These are phyloP conservation scores for Santalum album DNA, from an alignment of 164 flowering plant species.

Conservation along the genomic window DNA sequence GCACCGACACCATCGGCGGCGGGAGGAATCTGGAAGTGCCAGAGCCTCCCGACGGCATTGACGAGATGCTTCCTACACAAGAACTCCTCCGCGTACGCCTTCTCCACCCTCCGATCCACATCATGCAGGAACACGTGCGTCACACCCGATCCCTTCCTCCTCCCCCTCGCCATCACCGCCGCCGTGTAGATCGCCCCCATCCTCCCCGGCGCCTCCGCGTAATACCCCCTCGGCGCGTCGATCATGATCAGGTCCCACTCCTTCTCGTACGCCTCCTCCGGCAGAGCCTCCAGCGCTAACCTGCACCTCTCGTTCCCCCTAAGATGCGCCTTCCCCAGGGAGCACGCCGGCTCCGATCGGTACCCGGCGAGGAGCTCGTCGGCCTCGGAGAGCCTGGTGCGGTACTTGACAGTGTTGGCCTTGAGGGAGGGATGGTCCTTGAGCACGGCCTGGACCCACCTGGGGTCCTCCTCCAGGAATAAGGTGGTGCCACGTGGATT, in stretches of 20 bases:
- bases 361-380: not conserved
- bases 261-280: conserved; percentile 1
- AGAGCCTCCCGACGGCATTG: not conserved
- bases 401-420: not conserved
- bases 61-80: not conserved
- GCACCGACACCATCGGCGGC: not conserved
- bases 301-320: not conserved
- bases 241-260: conserved; percentile 5
- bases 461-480: conserved; percentile 3
- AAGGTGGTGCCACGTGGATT: not conserved
- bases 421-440: not conserved
- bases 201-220: conserved; percentile 3
- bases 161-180: conserved; percentile 2
- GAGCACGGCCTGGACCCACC: not conserved
- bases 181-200: conserved; percentile 4
- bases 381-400: not conserved
- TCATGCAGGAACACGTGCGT: conserved; percentile 6
- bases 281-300: not conserved
- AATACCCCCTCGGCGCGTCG: conserved; percentile 6
- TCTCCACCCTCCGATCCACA: conserved; percentile 5
- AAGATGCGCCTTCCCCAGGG: not conserved
- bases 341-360: not conserved
- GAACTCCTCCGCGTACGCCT: not conserved
- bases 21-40: conserved; percentile 1
- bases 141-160: not conserved